phyloP scores from a whole-genome alignment of 1,284 basidiomycete genomes.

The Ceratobasidium sp. region DNA sequence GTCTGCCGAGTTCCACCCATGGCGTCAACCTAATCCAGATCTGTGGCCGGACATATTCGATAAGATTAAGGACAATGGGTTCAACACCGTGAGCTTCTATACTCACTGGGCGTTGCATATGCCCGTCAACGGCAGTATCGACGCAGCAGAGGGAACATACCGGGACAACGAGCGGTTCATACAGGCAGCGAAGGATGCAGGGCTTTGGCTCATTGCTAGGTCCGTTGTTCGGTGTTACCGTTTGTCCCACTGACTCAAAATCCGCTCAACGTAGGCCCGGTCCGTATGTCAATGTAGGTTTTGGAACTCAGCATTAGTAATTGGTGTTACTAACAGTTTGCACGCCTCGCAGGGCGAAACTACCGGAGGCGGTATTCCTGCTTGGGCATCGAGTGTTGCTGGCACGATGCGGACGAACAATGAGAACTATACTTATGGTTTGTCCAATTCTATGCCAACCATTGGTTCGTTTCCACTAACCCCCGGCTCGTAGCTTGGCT shows the following conservation, averaged over 20 bases:
- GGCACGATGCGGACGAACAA: conserved; percentile 52
- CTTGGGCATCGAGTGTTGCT: conserved; percentile 52
- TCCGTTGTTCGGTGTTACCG: background rate
- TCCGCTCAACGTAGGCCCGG: conserved; percentile 50
- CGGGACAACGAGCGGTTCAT: conserved; percentile 49
- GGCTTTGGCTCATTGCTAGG: conserved; percentile 21
- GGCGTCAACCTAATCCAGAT: conserved; percentile 52
- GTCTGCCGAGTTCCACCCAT: conserved; percentile 53
- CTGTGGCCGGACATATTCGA: conserved; percentile 54
- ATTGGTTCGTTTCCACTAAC: too few relatives aligned
- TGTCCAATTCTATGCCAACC: background rate
- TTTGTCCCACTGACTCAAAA: conserved; percentile 40
- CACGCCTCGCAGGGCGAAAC: conserved; percentile 47
- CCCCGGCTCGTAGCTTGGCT: conserved; percentile 49
- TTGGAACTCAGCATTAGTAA: background rate
- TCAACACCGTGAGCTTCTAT: conserved; percentile 50
- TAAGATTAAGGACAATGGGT: conserved; percentile 52
- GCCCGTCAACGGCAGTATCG: conserved; percentile 6
- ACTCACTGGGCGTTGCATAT: conserved; percentile 42
- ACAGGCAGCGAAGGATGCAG: conserved; percentile 50
- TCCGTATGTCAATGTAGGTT: conserved; percentile 51
- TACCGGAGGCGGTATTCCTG: conserved; percentile 52
- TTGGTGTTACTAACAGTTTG: too few relatives aligned
- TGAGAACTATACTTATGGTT: conserved; percentile 33
- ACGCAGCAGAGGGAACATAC: conserved; percentile 16